phyloP scores from a whole-genome alignment of 2,329 filamentous ascomycete species.

The Fonsecaea nubica region DNA sequence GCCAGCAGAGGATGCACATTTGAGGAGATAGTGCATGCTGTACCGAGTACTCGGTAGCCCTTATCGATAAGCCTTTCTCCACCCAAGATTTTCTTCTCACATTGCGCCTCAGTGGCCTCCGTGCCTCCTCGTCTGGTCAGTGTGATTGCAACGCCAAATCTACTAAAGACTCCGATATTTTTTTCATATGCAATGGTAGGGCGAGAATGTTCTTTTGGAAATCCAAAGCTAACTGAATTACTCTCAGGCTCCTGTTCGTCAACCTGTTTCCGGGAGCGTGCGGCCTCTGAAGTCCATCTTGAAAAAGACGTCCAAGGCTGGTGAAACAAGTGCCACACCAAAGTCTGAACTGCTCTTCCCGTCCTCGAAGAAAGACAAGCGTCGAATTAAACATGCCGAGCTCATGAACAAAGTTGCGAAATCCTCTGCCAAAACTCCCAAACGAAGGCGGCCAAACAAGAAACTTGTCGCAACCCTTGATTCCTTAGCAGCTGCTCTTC shows the following conservation, averaged over 20 bases:
- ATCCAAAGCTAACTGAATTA: background rate
- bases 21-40: background rate
- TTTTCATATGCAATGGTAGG: constrained; percentile 3
- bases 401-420: constrained; percentile 81
- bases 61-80: background rate
- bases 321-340: background rate
- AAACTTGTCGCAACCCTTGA: constrained; percentile 79
- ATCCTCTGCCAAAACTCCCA: constrained; percentile 53
- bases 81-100: background rate
- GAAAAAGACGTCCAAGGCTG: constrained; percentile 23
- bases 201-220: background rate
- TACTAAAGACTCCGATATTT: background rate
- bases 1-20: background rate
- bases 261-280: constrained; percentile 8
- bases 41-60: background rate
- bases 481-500: constrained; percentile 79
- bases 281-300: constrained; percentile 33
- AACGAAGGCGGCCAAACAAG: constrained; percentile 71
- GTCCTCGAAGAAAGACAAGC: constrained; percentile 82
- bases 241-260: constrained; percentile 23
- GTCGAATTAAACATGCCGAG: constrained; percentile 76
- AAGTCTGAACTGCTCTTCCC: constrained; percentile 57
- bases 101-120: background rate
- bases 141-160: background rate
- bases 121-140: background rate